Percentiles rank a stretch among this genome's conserved stretches.
Conservation (phyloP, 352 stramenopile species). For the Pythium utonaiense region DNA sequence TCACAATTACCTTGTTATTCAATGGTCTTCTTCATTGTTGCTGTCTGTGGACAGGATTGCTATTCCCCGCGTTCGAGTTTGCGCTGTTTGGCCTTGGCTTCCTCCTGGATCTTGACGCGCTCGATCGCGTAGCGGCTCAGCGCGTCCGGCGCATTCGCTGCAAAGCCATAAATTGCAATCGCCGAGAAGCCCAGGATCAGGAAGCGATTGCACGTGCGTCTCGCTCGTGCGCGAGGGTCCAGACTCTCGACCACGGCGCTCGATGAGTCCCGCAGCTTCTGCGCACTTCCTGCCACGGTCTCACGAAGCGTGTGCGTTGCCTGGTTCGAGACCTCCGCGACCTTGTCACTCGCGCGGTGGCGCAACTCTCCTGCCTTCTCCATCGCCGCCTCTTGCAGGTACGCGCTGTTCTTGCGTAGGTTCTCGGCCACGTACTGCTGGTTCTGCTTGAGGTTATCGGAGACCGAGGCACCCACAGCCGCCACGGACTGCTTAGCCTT, state of each 20-base stretch:
- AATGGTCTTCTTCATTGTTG: not conserved
- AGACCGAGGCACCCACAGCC: constrained; percentile 25
- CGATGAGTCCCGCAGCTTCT: constrained; percentile 52
- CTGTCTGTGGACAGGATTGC: not conserved
- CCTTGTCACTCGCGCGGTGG: constrained; percentile 9
- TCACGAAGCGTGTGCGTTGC: constrained; percentile 5
- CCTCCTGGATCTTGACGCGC: constrained; percentile 49
- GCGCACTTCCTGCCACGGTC: constrained; percentile 34
- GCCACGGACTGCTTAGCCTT: constrained; percentile 24
- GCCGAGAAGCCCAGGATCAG: constrained; percentile 57
- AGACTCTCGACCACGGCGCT: constrained; percentile 43
- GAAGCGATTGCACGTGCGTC: constrained; percentile 50
- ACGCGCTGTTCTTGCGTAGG: constrained; percentile 35
- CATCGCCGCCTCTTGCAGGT: constrained; percentile 34
- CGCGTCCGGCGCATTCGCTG: constrained; percentile 49
- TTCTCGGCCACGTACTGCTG: constrained; percentile 35
- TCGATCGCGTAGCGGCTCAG: constrained; percentile 71
- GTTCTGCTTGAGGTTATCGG: constrained; percentile 50
- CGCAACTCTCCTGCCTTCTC: constrained; percentile 28
- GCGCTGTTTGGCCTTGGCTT: constrained; percentile 23
- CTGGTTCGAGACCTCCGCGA: not conserved
- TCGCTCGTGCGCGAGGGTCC: constrained; percentile 40
- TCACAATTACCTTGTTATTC: not conserved
- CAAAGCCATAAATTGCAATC: constrained; percentile 76
- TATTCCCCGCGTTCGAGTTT: not conserved